phyloP scores from a whole-genome alignment of 768 basidiomycete species.

The Amanita muscaria region DNA sequence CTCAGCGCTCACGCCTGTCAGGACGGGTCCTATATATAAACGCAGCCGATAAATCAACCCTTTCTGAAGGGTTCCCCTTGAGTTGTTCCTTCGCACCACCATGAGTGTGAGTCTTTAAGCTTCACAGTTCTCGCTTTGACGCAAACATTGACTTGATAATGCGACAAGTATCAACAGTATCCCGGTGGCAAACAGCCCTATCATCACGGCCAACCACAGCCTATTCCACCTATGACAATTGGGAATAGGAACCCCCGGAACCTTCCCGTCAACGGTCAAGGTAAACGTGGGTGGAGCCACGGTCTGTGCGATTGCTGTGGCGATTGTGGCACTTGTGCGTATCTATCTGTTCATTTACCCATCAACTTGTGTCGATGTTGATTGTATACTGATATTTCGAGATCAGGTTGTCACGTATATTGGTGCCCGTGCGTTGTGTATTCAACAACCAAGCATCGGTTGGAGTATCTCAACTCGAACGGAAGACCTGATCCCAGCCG shows the following conservation, averaged over 20 bases:
- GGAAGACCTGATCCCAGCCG: slow-evolving; percentile 30
- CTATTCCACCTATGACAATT: slow-evolving; percentile 12
- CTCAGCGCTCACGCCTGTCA: no score
- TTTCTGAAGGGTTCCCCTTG: no score
- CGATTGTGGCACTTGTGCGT: slow-evolving; percentile 20
- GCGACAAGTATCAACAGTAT: no score
- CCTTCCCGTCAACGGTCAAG: slow-evolving; percentile 18
- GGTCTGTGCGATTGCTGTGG: slow-evolving; percentile 20
- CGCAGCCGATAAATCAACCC: no score
- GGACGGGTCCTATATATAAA: no score
- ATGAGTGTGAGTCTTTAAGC: no score
- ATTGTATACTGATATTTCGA: neutral
- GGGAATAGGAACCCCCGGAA: slow-evolving; percentile 22
- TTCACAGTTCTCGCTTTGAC: no score
- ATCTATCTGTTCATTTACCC: neutral
- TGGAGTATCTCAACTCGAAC: slow-evolving; percentile 27
- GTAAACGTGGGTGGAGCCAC: slow-evolving; percentile 24
- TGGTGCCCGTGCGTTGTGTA: slow-evolving; percentile 36
- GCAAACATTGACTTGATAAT: no score
- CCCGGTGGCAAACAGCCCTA: no score
- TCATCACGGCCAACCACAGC: slow-evolving; percentile 9
- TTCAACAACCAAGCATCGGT: slow-evolving; percentile 30
- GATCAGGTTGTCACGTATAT: slow-evolving; percentile 8
- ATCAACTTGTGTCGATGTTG: no score
- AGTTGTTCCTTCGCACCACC: no score